These are phyloP conservation scores for Moesziomyces aphidis DNA, from an alignment of 1,284 basidiomycete species.

Conservation along the genomic window DNA sequence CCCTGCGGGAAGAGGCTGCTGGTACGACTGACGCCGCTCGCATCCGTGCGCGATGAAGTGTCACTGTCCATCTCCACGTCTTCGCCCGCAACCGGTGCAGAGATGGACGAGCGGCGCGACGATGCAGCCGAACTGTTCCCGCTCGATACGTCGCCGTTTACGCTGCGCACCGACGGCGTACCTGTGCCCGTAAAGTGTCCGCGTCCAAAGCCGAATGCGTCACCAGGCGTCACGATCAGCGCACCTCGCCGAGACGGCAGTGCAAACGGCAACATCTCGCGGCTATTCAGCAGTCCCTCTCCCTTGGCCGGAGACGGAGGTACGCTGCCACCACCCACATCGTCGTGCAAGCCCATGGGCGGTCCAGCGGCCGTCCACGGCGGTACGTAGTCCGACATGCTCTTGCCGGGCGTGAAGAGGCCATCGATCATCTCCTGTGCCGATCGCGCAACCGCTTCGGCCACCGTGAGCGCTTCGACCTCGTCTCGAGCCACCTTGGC, in stretches of 20 bases:
- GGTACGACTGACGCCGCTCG: constrained; percentile 17
- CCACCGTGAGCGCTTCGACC: constrained; percentile 31
- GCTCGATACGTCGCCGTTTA: constrained; percentile 25
- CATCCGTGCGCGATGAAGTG: constrained; percentile 23
- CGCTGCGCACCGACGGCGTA: constrained; percentile 47
- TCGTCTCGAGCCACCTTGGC: constrained; percentile 14
- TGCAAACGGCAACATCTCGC: constrained; percentile 89
- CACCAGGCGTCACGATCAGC: constrained; percentile 74
- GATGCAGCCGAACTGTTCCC: constrained; percentile 13
- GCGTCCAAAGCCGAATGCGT: constrained; percentile 70
- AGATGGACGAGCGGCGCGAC: constrained; percentile 26
- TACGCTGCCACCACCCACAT: constrained; percentile 10
- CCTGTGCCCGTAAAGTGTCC: constrained; percentile 63
- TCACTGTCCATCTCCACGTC: constrained; percentile 20
- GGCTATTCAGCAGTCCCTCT: constrained; percentile 76
- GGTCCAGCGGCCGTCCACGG: constrained; percentile 51
- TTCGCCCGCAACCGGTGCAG: neutral
- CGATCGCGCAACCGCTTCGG: constrained; percentile 31
- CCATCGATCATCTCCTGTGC: constrained; percentile 55
- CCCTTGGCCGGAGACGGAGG: constrained; percentile 33
- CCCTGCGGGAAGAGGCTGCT: constrained; percentile 56
- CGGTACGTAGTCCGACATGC: constrained; percentile 58
- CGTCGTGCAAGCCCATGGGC: constrained; percentile 39
- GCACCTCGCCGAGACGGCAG: constrained; percentile 82
- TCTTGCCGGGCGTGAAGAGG: constrained; percentile 53